These are phyloP conservation scores for Dactylis glomerata DNA, from an alignment of 176 grass and related monocot species.

Conservation along the genomic window DNA sequence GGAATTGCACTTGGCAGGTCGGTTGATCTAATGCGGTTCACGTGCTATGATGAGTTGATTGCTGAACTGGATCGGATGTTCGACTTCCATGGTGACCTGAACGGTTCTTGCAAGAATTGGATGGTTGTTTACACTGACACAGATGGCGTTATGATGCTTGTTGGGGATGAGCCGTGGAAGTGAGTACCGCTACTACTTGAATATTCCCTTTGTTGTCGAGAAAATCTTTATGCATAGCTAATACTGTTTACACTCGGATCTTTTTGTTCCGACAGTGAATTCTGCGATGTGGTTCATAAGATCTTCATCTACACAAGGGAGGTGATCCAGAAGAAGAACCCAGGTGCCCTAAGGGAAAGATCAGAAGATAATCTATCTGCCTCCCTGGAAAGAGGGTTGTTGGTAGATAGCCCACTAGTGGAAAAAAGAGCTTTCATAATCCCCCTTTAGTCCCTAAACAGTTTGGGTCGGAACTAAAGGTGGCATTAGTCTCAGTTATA, in stretches of 20 bases:
- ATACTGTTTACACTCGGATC: background rate
- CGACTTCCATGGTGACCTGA: slow-evolving; percentile 77
- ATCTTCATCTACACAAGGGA: slow-evolving; percentile 85
- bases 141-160: slow-evolving; percentile 95
- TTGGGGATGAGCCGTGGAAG: slow-evolving; percentile 92
- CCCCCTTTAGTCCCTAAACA: too few relatives aligned
- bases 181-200: slow-evolving; percentile 26
- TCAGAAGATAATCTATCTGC: slow-evolving; percentile 51
- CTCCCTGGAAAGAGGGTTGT: slow-evolving; percentile 27
- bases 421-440: too few relatives aligned
- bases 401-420: too few relatives aligned
- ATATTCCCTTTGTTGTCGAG: background rate
- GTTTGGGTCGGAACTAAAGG: too few relatives aligned
- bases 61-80: slow-evolving; percentile 83
- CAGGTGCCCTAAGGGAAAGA: slow-evolving; percentile 52
- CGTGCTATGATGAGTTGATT: slow-evolving; percentile 56
- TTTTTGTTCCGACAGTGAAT: slow-evolving; percentile 54
- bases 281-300: slow-evolving; percentile 80
- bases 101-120: slow-evolving; percentile 56
- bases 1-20: slow-evolving; percentile 89
- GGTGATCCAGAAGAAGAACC: slow-evolving; percentile 79
- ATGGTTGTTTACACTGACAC: slow-evolving; percentile 80
- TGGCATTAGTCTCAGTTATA: too few relatives aligned
- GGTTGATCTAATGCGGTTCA: slow-evolving; percentile 80
- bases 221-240: background rate